phyloP scores from a whole-genome alignment of 2,329 filamentous ascomycete species.

The Aspergillus sp. region DNA sequence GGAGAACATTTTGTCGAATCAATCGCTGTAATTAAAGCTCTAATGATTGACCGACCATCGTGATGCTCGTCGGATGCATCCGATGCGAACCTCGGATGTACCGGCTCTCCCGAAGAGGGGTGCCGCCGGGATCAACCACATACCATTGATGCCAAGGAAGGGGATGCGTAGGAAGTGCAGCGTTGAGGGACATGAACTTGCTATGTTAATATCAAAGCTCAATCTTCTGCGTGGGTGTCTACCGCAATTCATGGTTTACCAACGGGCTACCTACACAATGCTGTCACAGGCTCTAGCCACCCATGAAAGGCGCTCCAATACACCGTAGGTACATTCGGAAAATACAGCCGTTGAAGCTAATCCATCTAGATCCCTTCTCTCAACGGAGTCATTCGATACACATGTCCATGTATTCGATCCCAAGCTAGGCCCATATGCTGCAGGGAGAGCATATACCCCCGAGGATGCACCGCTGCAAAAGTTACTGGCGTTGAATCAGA shows the following conservation, averaged over 20 bases:
- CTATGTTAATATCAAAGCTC: no score
- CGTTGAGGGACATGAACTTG: no score
- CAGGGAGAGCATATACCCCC: neutral
- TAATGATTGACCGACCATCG: no score
- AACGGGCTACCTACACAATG: neutral
- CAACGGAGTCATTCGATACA: neutral
- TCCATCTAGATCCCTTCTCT: neutral
- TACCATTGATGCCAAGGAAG: no score
- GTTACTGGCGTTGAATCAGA: neutral
- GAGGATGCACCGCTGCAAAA: neutral
- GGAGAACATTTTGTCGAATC: no score
- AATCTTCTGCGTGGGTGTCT: neutral
- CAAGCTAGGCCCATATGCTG: slow-evolving; percentile 2
- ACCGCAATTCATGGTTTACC: neutral
- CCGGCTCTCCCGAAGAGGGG: no score
- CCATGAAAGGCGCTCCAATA: neutral
- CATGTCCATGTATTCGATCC: slow-evolving; percentile 8
- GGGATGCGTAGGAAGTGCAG: no score
- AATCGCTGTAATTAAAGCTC: no score
- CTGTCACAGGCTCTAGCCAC: neutral
- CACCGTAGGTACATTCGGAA: neutral
- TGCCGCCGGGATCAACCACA: no score
- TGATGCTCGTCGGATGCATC: no score
- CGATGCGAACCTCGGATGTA: no score
- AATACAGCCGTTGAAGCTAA: neutral